Percentiles rank a stretch among this genome's conserved stretches.
These are phyloP conservation scores for Silene vulgaris DNA, from an alignment of 179 eudicot genomes.

Conservation along the genomic window DNA sequence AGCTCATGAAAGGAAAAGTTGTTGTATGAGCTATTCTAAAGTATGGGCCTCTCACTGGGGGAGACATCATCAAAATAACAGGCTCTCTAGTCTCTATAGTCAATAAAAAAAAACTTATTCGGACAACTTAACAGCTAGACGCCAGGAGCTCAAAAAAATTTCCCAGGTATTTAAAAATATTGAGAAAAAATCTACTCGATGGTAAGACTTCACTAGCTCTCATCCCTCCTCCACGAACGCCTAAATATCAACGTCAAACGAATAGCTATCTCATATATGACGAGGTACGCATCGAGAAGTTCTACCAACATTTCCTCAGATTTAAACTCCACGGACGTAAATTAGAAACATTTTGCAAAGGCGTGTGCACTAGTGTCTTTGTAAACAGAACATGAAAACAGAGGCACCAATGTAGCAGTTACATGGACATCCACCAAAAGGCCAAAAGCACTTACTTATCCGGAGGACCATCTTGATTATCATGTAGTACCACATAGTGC, in stretches of 20 bases:
- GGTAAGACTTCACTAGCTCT: background rate
- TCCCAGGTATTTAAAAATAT: background rate
- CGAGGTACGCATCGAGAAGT: background rate
- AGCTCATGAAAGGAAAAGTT: slow-evolving; percentile 6
- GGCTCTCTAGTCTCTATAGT: background rate
- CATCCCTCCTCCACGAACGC: slow-evolving; percentile 1
- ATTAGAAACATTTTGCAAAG: slow-evolving; percentile 11
- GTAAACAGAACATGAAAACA: background rate
- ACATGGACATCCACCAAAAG: slow-evolving; percentile 9
- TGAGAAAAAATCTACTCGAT: background rate
- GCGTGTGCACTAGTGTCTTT: slow-evolving; percentile 9
- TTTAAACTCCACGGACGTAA: background rate
- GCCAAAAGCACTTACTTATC: slow-evolving; percentile 46
- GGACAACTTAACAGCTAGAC: background rate
- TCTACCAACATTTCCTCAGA: slow-evolving; percentile 6
- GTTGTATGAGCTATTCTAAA: background rate
- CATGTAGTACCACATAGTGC: slow-evolving; percentile 77
- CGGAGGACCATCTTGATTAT: slow-evolving; percentile 64
- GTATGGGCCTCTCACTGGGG: background rate
- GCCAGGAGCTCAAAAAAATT: background rate
- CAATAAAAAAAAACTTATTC: background rate
- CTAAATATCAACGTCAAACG: background rate
- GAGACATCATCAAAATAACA: background rate
- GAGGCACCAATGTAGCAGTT: background rate
- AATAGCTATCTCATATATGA: background rate